Base-by-base conservation (phyloP, 1,284 basidiomycete species). In the Schizophyllum commune region DNA sequence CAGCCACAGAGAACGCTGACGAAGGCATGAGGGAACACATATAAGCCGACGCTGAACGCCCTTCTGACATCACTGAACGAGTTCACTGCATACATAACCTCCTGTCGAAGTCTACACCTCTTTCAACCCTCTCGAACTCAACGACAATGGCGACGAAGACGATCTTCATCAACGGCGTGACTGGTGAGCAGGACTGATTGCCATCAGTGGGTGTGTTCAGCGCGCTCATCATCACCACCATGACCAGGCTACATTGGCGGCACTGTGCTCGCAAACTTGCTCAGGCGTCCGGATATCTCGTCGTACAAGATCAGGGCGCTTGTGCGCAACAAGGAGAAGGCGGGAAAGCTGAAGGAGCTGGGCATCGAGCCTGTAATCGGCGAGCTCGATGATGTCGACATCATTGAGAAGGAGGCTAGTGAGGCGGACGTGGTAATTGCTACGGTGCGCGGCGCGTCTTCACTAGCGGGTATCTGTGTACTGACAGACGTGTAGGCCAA, bases 181-280 rank as follows among this genome's bases (percentile, higher is more conserved):
- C 39, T 17, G 39, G 39, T 47, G 39, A 47, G 39, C 4, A 17
- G 17, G 2, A 47, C 17, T 47, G 39, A 11, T 47, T 11, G 39
- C 2, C 17, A 17, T 47, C 39, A 13, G 17, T 3, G 7, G 34
- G 13, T 47, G 39, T 3, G 2, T 17, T 47, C 39, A 47, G 9
- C 39, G 39, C 17, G n/a, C 57, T 65, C 58, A 63, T 63, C 47
- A 52, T 59, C 55, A 79, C 17, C 15, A 58, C 64, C 58, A 63
- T 63, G 32, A 52, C 58, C 52, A 79, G 83, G 82, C 20, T 85
- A 85, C 67, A 80, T 84, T 56, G 82, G 83, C 8, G 82, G 79
- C 51, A 75, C 79, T 3, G 77, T 84, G 32, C 73, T 84, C 3
- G 66, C 72, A 1, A 75, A 74, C 32, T 71, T 84, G 5, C 69